Evolutionary conservation across 2,329 filamentous ascomycete species (phyloP).

Genomic region (Coniella lustricola): DNA sequence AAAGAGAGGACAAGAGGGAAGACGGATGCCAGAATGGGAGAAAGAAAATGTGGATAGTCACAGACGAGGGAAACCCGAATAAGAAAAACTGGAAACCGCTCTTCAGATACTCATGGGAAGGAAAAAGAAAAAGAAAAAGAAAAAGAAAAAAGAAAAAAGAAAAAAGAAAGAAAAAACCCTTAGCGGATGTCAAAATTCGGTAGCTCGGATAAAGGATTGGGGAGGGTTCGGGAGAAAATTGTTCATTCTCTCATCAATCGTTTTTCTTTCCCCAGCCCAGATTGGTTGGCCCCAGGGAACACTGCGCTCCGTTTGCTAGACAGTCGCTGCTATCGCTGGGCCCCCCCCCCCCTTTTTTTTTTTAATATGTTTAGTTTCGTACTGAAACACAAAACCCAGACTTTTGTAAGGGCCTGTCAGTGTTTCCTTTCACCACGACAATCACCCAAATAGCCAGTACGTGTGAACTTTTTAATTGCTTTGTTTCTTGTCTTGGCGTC

Average conservation of each 20-base stretch:
- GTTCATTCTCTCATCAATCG: slow-evolving; percentile 2
- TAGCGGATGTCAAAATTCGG: not conserved
- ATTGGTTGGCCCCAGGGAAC: not conserved
- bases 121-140: not conserved
- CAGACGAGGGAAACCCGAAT: not conserved
- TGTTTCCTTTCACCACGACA: not conserved
- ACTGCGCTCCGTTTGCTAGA: not conserved
- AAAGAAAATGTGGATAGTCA: not conserved
- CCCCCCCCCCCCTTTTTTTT: not conserved
- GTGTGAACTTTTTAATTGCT: too few species aligned
- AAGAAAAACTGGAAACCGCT: too few species aligned
- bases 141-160: not conserved
- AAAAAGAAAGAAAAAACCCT: not conserved
- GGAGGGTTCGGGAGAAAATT: slow-evolving; percentile 3
- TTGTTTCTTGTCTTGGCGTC: too few species aligned
- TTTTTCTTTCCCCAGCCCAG: not conserved
- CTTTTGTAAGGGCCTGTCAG: not conserved
- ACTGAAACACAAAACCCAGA: slow-evolving; percentile 1
- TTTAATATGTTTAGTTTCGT: not conserved
- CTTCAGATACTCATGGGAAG: too few species aligned
- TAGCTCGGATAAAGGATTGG: slow-evolving; percentile 3
- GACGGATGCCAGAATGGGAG: not conserved
- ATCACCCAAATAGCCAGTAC: too few species aligned
- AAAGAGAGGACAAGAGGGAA: not conserved
- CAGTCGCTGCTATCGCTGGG: not conserved